These are phyloP conservation scores for Prunella vulgaris DNA, from an alignment of 257 asterid genomes.

Conservation along the genomic window DNA sequence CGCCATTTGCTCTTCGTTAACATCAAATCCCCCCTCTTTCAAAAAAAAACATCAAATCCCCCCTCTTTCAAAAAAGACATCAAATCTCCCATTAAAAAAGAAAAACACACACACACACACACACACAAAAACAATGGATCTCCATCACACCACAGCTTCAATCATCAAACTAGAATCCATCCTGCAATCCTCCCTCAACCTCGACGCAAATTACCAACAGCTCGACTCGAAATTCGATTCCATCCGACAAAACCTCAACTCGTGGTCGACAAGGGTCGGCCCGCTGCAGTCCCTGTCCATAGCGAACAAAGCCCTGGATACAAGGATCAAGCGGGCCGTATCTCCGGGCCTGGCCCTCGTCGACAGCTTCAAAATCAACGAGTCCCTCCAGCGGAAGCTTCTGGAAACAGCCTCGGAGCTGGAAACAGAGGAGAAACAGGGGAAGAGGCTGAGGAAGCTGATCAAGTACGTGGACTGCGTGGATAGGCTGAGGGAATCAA, in stretches of 20 bases:
- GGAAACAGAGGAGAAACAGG: slow-evolving; percentile 31
- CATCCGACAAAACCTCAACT: slow-evolving; percentile 36
- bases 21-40: slow-evolving; percentile 23
- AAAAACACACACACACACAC: too few species aligned
- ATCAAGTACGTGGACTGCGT: slow-evolving; percentile 60
- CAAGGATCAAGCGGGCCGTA: slow-evolving; percentile 65
- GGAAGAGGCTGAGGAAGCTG: slow-evolving; percentile 39
- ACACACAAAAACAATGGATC: slow-evolving; percentile 27
- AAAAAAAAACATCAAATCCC: too few species aligned
- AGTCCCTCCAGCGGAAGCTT: slow-evolving; percentile 54
- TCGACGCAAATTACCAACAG: slow-evolving; percentile 36
- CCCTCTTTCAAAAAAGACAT: too few species aligned
- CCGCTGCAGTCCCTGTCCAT: slow-evolving; percentile 77
- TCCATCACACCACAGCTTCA: slow-evolving; percentile 24
- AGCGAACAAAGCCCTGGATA: slow-evolving; percentile 65
- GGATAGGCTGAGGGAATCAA: slow-evolving; percentile 40
- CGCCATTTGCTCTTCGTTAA: slow-evolving; percentile 34
- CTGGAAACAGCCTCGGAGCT: slow-evolving; percentile 38
- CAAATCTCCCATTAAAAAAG: too few species aligned
- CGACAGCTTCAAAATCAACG: slow-evolving; percentile 57
- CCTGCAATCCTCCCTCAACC: slow-evolving; percentile 33
- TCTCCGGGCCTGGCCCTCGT: slow-evolving; percentile 66
- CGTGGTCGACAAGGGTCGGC: slow-evolving; percentile 49
- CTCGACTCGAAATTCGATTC: slow-evolving; percentile 32
- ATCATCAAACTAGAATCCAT: slow-evolving; percentile 39